Evolutionary conservation across 2,329 filamentous ascomycete genomes (phyloP), one percentile per base, ranked within the genome.

Genomic region (Phialocephala sp.): DNA sequence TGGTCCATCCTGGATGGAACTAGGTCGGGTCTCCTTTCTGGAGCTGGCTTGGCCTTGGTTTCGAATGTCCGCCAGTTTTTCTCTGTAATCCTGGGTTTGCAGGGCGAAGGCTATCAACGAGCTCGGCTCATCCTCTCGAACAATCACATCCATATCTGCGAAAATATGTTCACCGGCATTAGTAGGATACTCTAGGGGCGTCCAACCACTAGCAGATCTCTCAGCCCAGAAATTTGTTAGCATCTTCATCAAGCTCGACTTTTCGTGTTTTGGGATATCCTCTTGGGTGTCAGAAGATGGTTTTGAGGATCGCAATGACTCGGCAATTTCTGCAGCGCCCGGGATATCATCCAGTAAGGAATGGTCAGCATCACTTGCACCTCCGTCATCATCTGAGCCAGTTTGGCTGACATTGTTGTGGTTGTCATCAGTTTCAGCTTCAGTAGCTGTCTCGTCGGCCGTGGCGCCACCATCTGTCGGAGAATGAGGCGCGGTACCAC

Each of bases 191-290:
- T 99, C 95, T 22, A 99, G 85, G 24, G 91, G 87, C 6, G 91
- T 86, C 95, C 95, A 99, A 43, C 94, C 94, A 77, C 93, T 97
- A 27, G 96, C 93, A 57, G 95, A 98, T 61, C 95, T 88, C 79
- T 99, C 96, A 2, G 95, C 96, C 95, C 95, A 99, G 78, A 99
- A 99, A 74, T 94, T 97, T 18, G 93, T 95, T 55, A 99, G 84
- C 81, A 97, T 93, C 76, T 96, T 97, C 87, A 99, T 91, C 70
- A 98, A 82, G 55, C 93, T 97, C 64, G 89, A 94, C 77, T 94
- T 95, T 75, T 97, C 93, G 75, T 98, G 93, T 74, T 93, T 97
- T 0, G 93, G 93, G 14, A 99, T 84, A 72, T 97, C 93, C 11
- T 91, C 79, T 0, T 85, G 84, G 27, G 88, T 84, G 60, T 89